A percentile compares a stretch with the other conserved stretches of the same genome.
Conservation (phyloP, 345 rosid species). For the Citrus unshiu region DNA sequence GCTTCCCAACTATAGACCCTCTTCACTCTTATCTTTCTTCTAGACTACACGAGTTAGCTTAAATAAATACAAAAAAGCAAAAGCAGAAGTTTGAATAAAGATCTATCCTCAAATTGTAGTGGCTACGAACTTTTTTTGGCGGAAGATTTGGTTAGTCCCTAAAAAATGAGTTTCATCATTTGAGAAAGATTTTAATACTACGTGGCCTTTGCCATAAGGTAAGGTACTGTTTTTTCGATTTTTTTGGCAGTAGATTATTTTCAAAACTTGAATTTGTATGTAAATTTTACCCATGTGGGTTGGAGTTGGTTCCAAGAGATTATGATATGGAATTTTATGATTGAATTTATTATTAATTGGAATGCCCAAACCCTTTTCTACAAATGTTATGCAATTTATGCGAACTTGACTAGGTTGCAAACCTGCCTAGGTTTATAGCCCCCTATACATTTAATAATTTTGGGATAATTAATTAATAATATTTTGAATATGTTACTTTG, state of each 20-base stretch:
- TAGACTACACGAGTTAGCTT: too few relatives aligned
- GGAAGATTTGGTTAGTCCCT: conserved; percentile 52
- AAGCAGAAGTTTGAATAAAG: conserved; percentile 26
- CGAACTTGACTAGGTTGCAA: too few relatives aligned
- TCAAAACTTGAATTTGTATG: conserved; percentile 1
- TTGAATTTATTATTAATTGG: conserved; percentile 27
- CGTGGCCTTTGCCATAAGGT: conserved; percentile 65
- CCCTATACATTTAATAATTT: too few relatives aligned
- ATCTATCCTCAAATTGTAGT: conserved; percentile 36
- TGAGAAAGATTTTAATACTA: conserved; percentile 55
- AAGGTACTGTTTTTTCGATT: conserved; percentile 30
- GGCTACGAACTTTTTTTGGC: conserved; percentile 43
- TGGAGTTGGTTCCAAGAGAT: conserved; percentile 64
- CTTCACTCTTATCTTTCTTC: too few relatives aligned
- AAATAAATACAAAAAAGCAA: too few relatives aligned
- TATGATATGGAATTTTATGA: background rate
- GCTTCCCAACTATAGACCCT: too few relatives aligned
- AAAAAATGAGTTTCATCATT: conserved; percentile 46
- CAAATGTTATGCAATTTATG: too few relatives aligned
- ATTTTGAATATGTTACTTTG: too few relatives aligned
- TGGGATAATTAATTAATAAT: too few relatives aligned
- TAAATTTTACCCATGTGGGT: conserved; percentile 36
- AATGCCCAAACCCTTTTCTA: conserved; percentile 38
- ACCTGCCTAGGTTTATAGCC: too few relatives aligned
- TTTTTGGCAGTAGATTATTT: background rate